A percentile compares a stretch with the other conserved stretches of the same genome.
Conservation (phyloP, 2,329 filamentous ascomycete genomes). For the Diaporthe amygdali region DNA sequence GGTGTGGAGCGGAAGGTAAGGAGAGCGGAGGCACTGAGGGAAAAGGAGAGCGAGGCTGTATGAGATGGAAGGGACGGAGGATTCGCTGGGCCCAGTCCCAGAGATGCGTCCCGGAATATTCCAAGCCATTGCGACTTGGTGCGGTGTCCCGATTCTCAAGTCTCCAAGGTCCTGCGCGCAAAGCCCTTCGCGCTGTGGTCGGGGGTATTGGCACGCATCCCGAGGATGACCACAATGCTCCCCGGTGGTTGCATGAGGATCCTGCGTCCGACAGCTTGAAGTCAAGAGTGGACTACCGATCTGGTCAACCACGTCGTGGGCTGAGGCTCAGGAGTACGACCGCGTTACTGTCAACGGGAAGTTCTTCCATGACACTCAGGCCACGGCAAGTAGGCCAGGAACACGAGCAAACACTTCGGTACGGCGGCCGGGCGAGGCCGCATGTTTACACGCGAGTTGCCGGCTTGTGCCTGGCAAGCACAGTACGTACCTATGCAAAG, state of each 20-base stretch:
- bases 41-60: constrained; percentile 54
- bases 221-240: not conserved
- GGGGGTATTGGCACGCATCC: not conserved
- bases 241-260: too few species aligned
- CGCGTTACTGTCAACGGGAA: not conserved
- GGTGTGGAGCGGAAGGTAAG: constrained; percentile 69
- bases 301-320: not conserved
- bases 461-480: not conserved
- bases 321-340: not conserved
- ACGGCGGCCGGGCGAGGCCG: not conserved
- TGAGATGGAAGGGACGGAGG: constrained; percentile 33
- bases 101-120: not conserved
- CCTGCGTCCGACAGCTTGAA: not conserved
- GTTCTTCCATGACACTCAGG: not conserved
- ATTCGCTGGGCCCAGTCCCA: not conserved
- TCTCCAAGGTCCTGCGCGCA: not conserved
- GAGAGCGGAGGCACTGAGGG: constrained; percentile 60
- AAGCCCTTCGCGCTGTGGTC: not conserved
- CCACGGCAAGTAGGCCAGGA: not conserved
- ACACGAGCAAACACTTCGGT: not conserved
- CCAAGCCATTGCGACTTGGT: not conserved
- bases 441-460: not conserved
- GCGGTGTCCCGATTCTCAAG: not conserved
- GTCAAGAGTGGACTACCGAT: not conserved
- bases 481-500: not conserved